Percentiles rank a stretch among this genome's conserved stretches.
Conservation (phyloP, 73 alveolate species). For the Paramecium pentaurelia region DNA sequence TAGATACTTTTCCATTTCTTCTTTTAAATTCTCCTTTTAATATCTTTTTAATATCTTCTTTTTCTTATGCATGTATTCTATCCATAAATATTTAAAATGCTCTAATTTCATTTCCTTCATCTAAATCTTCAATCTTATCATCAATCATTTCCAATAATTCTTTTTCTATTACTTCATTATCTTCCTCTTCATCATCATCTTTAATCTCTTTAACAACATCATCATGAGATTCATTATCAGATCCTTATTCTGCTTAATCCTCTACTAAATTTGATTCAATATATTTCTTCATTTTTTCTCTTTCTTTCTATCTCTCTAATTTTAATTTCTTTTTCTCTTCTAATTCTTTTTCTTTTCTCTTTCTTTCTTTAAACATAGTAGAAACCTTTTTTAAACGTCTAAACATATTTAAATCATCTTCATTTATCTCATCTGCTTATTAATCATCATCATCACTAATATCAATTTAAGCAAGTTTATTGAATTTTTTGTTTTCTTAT, state of each 20-base stretch:
- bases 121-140: not conserved
- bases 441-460: not conserved
- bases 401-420: not conserved
- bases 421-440: not conserved
- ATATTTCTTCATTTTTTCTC: slow-evolving; percentile 1
- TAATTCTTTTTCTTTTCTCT: not conserved
- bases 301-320: not conserved
- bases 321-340: not conserved
- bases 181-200: not conserved
- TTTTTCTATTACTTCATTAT: not conserved
- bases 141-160: slow-evolving; percentile 20
- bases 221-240: slow-evolving; percentile 47
- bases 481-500: not conserved
- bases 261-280: not conserved
- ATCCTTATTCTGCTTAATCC: slow-evolving; percentile 23
- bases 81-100: slow-evolving; percentile 1
- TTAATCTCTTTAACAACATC: not conserved
- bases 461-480: not conserved
- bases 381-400: not conserved
- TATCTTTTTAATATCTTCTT: not conserved
- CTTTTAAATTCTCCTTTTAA: slow-evolving; percentile 10
- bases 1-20: not conserved
- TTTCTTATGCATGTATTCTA: not conserved
- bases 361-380: not conserved
- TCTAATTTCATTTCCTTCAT: not conserved